phyloP scores from a whole-genome alignment of 768 basidiomycete genomes.

The Psilocybe sp. region DNA sequence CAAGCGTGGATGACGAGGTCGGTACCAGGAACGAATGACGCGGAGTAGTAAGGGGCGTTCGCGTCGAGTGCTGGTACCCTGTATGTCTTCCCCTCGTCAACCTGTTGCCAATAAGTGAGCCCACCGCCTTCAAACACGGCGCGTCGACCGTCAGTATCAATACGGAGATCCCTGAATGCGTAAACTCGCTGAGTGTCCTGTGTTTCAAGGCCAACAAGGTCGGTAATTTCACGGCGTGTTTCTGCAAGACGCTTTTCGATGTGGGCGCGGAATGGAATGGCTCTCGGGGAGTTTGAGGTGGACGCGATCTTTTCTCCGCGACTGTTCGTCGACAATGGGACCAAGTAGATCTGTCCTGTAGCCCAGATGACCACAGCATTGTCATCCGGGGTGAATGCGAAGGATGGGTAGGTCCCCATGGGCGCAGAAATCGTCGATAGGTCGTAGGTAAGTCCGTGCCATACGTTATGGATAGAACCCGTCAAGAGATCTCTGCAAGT shows the following conservation, averaged over 20 bases:
- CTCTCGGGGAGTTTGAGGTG: constrained; percentile 32
- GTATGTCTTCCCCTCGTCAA: constrained; percentile 27
- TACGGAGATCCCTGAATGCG: constrained; percentile 59
- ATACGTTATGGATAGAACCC: constrained; percentile 62
- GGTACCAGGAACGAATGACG: constrained; percentile 53
- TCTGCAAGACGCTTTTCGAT: constrained; percentile 67
- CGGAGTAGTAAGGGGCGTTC: constrained; percentile 60
- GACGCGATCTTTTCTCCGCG: constrained; percentile 49
- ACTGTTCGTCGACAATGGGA: constrained; percentile 51
- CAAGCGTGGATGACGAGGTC: constrained; percentile 60
- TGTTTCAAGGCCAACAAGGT: constrained; percentile 58
- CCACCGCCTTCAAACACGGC: constrained; percentile 73
- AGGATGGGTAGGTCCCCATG: constrained; percentile 80
- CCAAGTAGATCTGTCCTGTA: constrained; percentile 62
- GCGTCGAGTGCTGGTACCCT: constrained; percentile 48
- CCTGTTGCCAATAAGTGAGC: constrained; percentile 46
- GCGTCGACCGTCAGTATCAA: constrained; percentile 48
- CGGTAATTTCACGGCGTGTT: constrained; percentile 46
- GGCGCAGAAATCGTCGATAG: constrained; percentile 60
- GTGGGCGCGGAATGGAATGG: constrained; percentile 58
- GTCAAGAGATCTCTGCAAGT: constrained; percentile 57
- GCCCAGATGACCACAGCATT: constrained; percentile 72
- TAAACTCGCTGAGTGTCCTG: constrained; percentile 51
- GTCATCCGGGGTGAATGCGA: constrained; percentile 61
- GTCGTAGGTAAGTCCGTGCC: constrained; percentile 71